Evolutionary conservation across 2,329 filamentous ascomycete genomes (phyloP).

Genomic region (Aspergillus aculeatus): DNA sequence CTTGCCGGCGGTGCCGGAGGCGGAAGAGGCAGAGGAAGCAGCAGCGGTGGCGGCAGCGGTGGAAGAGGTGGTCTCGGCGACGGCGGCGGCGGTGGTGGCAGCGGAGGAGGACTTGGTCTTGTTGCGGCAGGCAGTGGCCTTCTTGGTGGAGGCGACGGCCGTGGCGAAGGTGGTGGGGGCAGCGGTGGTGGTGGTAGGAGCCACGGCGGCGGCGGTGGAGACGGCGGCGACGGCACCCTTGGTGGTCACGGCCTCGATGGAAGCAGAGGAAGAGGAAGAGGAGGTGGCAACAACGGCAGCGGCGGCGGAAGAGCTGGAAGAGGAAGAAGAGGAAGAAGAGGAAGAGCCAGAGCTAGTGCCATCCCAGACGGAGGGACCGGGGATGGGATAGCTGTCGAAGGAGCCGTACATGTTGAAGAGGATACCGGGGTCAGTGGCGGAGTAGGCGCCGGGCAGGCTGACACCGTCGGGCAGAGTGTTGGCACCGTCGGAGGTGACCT

Average conservation of each 20-base stretch:
- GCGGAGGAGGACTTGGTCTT: neutral
- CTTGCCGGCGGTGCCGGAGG: slow-evolving; percentile 11
- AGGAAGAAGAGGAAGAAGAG: slow-evolving; percentile 4
- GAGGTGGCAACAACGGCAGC: slow-evolving; percentile 9
- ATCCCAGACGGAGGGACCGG: slow-evolving; percentile 24
- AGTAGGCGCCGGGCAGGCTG: slow-evolving; percentile 22
- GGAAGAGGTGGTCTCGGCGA: slow-evolving; percentile 1
- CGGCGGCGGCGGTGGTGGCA: neutral
- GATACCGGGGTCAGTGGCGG: slow-evolving; percentile 15
- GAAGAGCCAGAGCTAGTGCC: slow-evolving; percentile 18
- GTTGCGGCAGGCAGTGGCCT: neutral
- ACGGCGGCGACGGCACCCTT: slow-evolving; percentile 1
- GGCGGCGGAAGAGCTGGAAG: neutral
- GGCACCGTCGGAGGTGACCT: slow-evolving; percentile 22
- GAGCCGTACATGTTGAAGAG: slow-evolving; percentile 21
- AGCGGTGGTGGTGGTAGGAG: slow-evolving; percentile 5
- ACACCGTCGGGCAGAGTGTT: slow-evolving; percentile 20
- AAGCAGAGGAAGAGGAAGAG: slow-evolving; percentile 2
- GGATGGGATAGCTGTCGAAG: slow-evolving; percentile 22
- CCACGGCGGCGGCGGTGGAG: neutral
- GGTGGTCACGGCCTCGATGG: slow-evolving; percentile 6
- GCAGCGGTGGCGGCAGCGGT: slow-evolving; percentile 6
- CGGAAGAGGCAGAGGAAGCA: neutral
- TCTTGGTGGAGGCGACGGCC: neutral
- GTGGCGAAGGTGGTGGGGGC: slow-evolving; percentile 9